Evolutionary conservation across 108 stramenopile genomes (phyloP).

Genomic region (Fistulifera solaris): DNA sequence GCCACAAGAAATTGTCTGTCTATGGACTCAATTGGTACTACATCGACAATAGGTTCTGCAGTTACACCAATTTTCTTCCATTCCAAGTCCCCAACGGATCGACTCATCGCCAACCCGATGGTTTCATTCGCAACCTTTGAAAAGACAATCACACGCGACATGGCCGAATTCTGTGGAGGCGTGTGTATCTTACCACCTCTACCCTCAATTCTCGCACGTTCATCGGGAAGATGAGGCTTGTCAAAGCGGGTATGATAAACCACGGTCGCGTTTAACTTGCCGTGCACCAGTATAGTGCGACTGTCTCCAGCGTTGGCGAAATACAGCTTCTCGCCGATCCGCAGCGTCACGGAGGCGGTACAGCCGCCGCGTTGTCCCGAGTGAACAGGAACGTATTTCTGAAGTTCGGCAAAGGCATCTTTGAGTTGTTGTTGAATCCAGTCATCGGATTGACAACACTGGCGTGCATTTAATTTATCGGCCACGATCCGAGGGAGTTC

Average conservation of each 20-base stretch:
- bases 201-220: slow-evolving; percentile 44
- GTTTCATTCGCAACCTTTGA: slow-evolving; percentile 27
- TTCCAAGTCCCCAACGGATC: slow-evolving; percentile 64
- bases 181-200: slow-evolving; percentile 51
- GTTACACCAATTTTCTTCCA: slow-evolving; percentile 54
- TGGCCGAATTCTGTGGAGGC: slow-evolving; percentile 26
- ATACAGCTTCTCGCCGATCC: slow-evolving; percentile 40
- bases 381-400: slow-evolving; percentile 17
- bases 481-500: slow-evolving; percentile 38
- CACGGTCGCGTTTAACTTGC: not conserved
- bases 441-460: slow-evolving; percentile 2
- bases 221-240: slow-evolving; percentile 56
- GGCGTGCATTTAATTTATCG: slow-evolving; percentile 16
- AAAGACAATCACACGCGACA: slow-evolving; percentile 38
- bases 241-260: slow-evolving; percentile 24
- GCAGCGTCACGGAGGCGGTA: slow-evolving; percentile 47
- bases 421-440: slow-evolving; percentile 21
- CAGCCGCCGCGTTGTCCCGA: slow-evolving; percentile 39
- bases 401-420: slow-evolving; percentile 43
- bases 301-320: slow-evolving; percentile 70
- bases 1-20: slow-evolving; percentile 37
- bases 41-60: slow-evolving; percentile 51
- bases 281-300: slow-evolving; percentile 35
- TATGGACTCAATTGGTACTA: slow-evolving; percentile 15
- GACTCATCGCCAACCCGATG: slow-evolving; percentile 64